Percentiles rank a stretch among this genome's conserved stretches.
Evolutionary conservation across 352 stramenopile genomes (phyloP).

Genomic region (Phytophthora tubulina): DNA sequence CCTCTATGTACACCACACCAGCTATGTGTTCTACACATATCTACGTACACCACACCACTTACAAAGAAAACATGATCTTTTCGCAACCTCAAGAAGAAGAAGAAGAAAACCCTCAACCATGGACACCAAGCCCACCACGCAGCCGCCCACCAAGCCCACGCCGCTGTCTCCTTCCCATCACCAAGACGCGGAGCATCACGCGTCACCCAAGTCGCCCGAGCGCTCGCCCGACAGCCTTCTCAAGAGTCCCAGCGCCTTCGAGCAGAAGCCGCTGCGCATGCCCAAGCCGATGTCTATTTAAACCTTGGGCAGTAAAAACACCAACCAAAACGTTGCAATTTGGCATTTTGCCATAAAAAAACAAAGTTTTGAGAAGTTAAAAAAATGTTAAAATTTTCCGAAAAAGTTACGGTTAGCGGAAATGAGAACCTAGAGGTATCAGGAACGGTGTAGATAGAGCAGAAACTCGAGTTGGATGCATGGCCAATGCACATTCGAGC

Average conservation of each 20-base stretch:
- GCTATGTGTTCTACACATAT: neutral
- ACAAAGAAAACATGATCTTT: conserved; percentile 11
- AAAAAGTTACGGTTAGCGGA: conserved; percentile 1
- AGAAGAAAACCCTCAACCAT: conserved; percentile 14
- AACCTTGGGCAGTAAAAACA: conserved; percentile 3
- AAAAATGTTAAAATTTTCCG: neutral
- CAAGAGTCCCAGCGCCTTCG: conserved; percentile 59
- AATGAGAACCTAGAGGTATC: conserved; percentile 21
- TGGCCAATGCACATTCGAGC: conserved; percentile 32
- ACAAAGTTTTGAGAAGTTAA: neutral
- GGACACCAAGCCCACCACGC: conserved; percentile 21
- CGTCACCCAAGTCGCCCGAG: conserved; percentile 28
- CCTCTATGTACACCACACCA: neutral
- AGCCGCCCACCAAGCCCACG: conserved; percentile 3
- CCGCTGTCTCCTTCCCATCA: conserved; percentile 1
- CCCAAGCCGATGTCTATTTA: conserved; percentile 77
- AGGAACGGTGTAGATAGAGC: conserved; percentile 26
- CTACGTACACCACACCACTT: conserved; percentile 5
- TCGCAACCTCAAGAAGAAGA: conserved; percentile 25
- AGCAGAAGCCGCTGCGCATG: conserved; percentile 74
- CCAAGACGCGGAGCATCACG: neutral
- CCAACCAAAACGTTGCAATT: conserved; percentile 1
- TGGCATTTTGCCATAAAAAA: neutral
- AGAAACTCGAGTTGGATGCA: neutral
- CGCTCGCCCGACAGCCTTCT: conserved; percentile 33